Percentiles rank a stretch among this genome's conserved stretches.
These are phyloP conservation scores for Penicillium parvum DNA, from an alignment of 495 filamentous ascomycete species.

Conservation along the genomic window DNA sequence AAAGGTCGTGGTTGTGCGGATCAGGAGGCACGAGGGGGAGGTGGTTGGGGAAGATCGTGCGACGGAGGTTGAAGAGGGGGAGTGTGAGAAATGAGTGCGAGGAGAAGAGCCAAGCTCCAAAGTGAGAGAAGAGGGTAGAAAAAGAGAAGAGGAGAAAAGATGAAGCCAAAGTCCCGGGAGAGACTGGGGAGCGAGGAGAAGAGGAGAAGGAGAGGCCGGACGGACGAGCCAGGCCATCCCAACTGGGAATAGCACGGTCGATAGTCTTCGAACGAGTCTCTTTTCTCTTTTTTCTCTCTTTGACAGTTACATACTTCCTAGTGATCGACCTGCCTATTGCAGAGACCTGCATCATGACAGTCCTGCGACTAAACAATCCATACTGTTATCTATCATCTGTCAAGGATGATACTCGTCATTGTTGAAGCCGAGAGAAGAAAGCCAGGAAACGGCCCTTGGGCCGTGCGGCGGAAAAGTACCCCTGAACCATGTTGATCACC, in stretches of 20 bases:
- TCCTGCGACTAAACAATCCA: too few relatives aligned
- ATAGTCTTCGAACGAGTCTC: neutral
- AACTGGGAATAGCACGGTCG: slow-evolving; percentile 18
- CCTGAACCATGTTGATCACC: slow-evolving; percentile 7
- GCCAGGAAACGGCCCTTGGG: neutral
- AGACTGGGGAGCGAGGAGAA: slow-evolving; percentile 6
- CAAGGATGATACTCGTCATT: too few relatives aligned
- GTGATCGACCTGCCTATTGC: too few relatives aligned
- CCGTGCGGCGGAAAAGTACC: slow-evolving; percentile 3
- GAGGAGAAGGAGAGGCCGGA: slow-evolving; percentile 3
- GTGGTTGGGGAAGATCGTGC: slow-evolving; percentile 17
- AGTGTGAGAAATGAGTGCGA: neutral
- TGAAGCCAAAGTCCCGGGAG: neutral
- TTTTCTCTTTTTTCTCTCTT: neutral
- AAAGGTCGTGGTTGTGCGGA: neutral
- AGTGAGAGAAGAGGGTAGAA: slow-evolving; percentile 1
- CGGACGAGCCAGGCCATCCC: slow-evolving; percentile 2
- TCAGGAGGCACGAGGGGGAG: slow-evolving; percentile 11
- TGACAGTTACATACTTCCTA: too few relatives aligned
- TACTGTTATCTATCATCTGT: too few relatives aligned
- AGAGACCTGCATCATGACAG: too few relatives aligned
- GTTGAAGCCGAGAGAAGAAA: neutral
- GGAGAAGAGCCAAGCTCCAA: slow-evolving; percentile 1
- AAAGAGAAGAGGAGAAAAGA: neutral
- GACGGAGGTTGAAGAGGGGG: neutral